phyloP scores from a whole-genome alignment of 2,329 filamentous ascomycete species.

The Aplosporella prunicola region DNA sequence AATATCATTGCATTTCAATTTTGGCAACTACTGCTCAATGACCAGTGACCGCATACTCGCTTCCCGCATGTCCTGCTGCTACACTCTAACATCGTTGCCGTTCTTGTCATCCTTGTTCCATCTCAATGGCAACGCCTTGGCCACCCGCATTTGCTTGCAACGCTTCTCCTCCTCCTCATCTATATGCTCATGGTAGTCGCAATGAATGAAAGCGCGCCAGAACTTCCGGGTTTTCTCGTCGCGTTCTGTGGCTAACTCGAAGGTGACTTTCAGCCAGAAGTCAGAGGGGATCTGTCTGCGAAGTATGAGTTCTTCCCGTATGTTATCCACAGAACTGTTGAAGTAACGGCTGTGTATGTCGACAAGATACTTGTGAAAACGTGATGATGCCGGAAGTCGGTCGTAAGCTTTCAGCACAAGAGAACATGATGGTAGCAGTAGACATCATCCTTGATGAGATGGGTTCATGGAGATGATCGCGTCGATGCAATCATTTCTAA shows the following conservation, averaged over 20 bases:
- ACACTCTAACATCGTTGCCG: too few species aligned
- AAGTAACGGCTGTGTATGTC: conserved; percentile 1
- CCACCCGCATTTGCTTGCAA: conserved; percentile 3
- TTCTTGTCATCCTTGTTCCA: too few species aligned
- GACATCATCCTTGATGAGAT: background rate
- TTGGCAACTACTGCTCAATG: too few species aligned
- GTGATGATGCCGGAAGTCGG: background rate
- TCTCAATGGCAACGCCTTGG: too few species aligned
- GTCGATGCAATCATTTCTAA: conserved; percentile 8
- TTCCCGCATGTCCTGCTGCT: too few species aligned
- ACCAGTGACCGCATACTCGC: too few species aligned
- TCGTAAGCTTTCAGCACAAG: conserved; percentile 1
- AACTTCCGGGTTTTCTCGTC: background rate
- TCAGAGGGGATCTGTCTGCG: background rate
- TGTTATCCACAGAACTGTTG: background rate
- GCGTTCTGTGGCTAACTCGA: background rate
- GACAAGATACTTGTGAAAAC: conserved; percentile 1
- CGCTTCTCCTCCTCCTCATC: background rate
- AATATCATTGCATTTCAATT: too few species aligned
- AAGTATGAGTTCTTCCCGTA: conserved; percentile 2
- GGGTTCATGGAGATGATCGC: conserved; percentile 2
- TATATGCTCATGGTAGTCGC: conserved; percentile 2
- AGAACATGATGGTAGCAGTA: conserved; percentile 5
- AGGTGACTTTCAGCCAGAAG: conserved; percentile 1
- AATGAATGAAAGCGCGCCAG: too few species aligned